Conservation (phyloP, 164 flowering plant genomes). For the Santalum album region DNA sequence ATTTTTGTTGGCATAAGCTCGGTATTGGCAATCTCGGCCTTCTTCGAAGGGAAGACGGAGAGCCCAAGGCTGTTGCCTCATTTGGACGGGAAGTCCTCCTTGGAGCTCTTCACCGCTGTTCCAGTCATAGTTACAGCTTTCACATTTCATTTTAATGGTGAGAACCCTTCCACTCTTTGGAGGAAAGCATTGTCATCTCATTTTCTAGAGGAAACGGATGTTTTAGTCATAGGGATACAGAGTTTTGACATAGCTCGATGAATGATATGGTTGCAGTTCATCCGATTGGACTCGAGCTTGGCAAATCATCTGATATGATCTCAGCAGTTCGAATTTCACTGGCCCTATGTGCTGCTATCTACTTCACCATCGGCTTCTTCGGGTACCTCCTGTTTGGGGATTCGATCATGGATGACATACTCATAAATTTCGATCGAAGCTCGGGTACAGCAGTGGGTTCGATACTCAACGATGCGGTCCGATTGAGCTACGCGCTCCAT, state of each 20-base stretch:
- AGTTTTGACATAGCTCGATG: too few species aligned
- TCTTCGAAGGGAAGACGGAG: conserved; percentile 47
- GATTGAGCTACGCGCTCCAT: conserved; percentile 84
- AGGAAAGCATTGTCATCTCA: too few species aligned
- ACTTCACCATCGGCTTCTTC: conserved; percentile 57
- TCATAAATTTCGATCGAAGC: conserved; percentile 60
- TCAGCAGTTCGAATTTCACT: conserved; percentile 58
- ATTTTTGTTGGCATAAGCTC: conserved; percentile 70
- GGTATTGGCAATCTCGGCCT: conserved; percentile 54
- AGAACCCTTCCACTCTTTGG: too few species aligned
- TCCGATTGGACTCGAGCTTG: conserved; percentile 66
- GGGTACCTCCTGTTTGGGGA: conserved; percentile 90
- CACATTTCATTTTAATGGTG: conserved; percentile 95
- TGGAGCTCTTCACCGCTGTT: conserved; percentile 83
- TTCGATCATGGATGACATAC: conserved; percentile 54
- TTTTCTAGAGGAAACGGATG: too few species aligned
- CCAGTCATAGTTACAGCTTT: conserved; percentile 94
- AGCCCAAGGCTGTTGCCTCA: conserved; percentile 57
- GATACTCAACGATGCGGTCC: conserved; percentile 49
- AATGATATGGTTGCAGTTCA: conserved; percentile 62
- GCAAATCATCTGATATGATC: conserved; percentile 46
- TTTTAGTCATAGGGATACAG: too few species aligned
- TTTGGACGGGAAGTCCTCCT: conserved; percentile 37
- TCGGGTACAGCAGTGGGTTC: conserved; percentile 33
- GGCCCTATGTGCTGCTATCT: conserved; percentile 53